A percentile compares a stretch with the other conserved stretches of the same genome.
Conservation (phyloP, 2,329 filamentous ascomycete species). For the Aspergillus fumigatiaffinis region DNA sequence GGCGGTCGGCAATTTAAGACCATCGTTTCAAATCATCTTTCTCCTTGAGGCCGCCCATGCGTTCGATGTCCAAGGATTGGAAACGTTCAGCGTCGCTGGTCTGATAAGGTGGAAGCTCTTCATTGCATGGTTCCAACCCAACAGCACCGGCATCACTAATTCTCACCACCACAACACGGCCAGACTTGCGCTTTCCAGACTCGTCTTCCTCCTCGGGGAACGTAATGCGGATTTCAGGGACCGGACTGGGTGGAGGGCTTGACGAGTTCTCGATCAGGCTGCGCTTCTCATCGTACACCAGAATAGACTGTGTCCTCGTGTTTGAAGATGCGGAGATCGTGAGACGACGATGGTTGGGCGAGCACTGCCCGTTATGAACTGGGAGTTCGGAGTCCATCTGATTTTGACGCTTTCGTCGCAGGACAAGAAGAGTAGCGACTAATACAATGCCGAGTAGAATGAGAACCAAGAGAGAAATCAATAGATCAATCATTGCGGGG, state of each 20-base stretch:
- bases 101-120: slow-evolving; percentile 84
- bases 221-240: slow-evolving; percentile 96
- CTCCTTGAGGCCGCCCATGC: slow-evolving; percentile 91
- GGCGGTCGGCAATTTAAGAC: slow-evolving; percentile 22
- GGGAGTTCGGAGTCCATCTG: slow-evolving; percentile 54
- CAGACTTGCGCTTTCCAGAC: slow-evolving; percentile 71
- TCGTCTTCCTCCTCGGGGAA: slow-evolving; percentile 91
- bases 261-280: slow-evolving; percentile 72
- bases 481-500: slow-evolving; percentile 65
- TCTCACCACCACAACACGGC: slow-evolving; percentile 84
- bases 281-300: slow-evolving; percentile 76
- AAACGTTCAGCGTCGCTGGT: slow-evolving; percentile 75
- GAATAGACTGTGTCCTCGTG: slow-evolving; percentile 64
- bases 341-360: slow-evolving; percentile 52
- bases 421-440: slow-evolving; percentile 63
- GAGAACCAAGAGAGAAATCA: slow-evolving; percentile 75
- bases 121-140: slow-evolving; percentile 77
- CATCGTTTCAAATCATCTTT: slow-evolving; percentile 56
- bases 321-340: slow-evolving; percentile 51
- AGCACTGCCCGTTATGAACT: slow-evolving; percentile 59
- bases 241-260: slow-evolving; percentile 73
- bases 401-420: slow-evolving; percentile 64
- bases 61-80: slow-evolving; percentile 89
- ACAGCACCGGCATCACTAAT: slow-evolving; percentile 82
- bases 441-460: slow-evolving; percentile 68